Evolutionary conservation across 352 stramenopile species (phyloP).

Genomic region (Phytophthora agathidicida): DNA sequence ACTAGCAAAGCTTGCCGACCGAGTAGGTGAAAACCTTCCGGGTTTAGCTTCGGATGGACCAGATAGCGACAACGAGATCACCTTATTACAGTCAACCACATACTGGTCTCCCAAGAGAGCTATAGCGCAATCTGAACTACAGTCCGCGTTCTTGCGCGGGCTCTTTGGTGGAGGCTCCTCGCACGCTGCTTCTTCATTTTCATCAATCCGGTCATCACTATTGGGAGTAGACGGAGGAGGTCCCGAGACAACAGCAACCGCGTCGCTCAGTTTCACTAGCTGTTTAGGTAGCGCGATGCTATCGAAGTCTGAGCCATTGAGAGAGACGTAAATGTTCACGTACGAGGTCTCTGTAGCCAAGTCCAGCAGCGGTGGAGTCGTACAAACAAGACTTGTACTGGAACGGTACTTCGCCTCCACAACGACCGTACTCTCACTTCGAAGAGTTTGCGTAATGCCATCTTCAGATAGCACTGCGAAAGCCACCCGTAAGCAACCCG

Average conservation of each 20-base stretch:
- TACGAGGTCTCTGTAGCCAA: constrained; percentile 19
- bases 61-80: constrained; percentile 8
- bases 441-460: constrained; percentile 1
- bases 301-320: constrained; percentile 72
- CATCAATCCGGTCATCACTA: constrained; percentile 21
- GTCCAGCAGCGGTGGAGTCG: constrained; percentile 40
- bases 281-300: constrained; percentile 55
- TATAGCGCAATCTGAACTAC: constrained; percentile 3
- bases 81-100: constrained; percentile 25
- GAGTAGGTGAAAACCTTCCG: neutral
- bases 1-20: neutral
- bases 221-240: neutral
- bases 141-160: constrained; percentile 3
- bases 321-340: constrained; percentile 52
- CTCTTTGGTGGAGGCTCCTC: constrained; percentile 10
- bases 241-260: neutral
- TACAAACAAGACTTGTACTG: constrained; percentile 45
- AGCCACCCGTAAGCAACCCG: constrained; percentile 45
- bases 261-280: constrained; percentile 22
- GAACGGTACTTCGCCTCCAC: constrained; percentile 66
- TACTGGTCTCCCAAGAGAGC: constrained; percentile 26
- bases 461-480: constrained; percentile 41
- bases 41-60: neutral
- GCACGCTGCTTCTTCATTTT: constrained; percentile 5
- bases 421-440: constrained; percentile 27